Evolutionary conservation across 2,329 filamentous ascomycete genomes (phyloP), one percentile per base, ranked within the genome.

Genomic region (Ceratocystiopsis sp.): DNA sequence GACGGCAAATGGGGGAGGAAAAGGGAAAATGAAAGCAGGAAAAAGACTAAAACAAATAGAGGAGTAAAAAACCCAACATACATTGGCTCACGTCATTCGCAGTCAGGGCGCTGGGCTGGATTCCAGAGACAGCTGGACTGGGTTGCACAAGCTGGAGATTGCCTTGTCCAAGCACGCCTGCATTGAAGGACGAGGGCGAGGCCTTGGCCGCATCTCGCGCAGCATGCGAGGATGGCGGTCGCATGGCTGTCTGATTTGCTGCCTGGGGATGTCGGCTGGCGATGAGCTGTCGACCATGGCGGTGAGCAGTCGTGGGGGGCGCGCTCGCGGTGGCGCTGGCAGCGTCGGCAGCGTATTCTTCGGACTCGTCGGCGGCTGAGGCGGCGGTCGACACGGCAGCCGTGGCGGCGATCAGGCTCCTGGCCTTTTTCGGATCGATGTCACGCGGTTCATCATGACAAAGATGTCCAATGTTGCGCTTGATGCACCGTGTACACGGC

Each of bases 381-480:
- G 32, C 32, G 32, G 32, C 32, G 32, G 32, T 9, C 11, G 32
- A 11, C 3, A 9, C 32, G 32, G 65, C 63, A 42, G 73, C 67
- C 47, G 69, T 62, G 48, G 67, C 63, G 48, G 67, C 71, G 49
- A 67, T 65, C 52, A 75, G 68, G 57, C 67, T 72, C 65, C 89
- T 94, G 53, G 73, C 64, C 63, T 87, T 89, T 64, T 91, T 93
- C 47, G 80, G 62, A 49, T 78, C 75, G 52, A 78, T 69, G 57
- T 98, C 89, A 61, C 89, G 80, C 52, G 87, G 89, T 64, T 96
- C 91, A 63, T 98, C 91, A 66, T 95, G 91, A 63, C 91, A 98
- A 52, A 98, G 73, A 63, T 98, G 91, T 55, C 89, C 91, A 61
- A 98, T 98, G 65, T 94, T 94, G 57, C 91, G 80, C 67, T 96